Evolutionary conservation across 225 moss, liverwort and hornwort genomes (phyloP), one percentile per base, ranked within the genome.

Genomic region (Pseudisothecium myosuroides): DNA sequence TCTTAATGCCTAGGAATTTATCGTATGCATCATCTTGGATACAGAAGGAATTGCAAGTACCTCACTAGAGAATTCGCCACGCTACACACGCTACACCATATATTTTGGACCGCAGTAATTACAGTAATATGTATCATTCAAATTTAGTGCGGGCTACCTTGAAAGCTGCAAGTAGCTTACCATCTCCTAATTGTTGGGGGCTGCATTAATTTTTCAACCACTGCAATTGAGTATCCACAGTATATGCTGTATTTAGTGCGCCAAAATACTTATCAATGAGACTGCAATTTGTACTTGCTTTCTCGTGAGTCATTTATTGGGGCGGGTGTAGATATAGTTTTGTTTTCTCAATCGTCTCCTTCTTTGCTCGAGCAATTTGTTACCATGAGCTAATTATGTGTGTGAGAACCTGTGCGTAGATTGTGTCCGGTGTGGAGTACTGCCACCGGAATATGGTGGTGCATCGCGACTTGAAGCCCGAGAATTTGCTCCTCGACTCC

Each of bases 371-470:
- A 73, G 86, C 47, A 39, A 58, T 28, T 58, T 39, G 13, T 65
- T 50, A 39, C 12, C 7, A 43, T 55, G 60, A 85, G 28, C 63
- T 79, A 23, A 64, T 31, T 31, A 29, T 56, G 24, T 26, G 22
- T 55, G 50, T 37, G 61, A 59, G 28, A 80, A 58, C 39, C 58
- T 69, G 62, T 32, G 54, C 24, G 21, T 86, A 94, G 94, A 94
- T 94, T 83, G 94, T 94, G 85, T 93, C 93, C 2, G 93, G 93
- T 80, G 94, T 94, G 85, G 94, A 94, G 93, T 94, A 94, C 59
- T 94, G 94, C 80, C 94, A 94, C 83, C 93, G 93, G 24, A 92
- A 91, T 54, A 94, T 93, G 93, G 94, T 94, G 81, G 94, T 94
- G 31, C 94, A 93, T 83, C 92, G 94, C 22, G 94, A 94, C 78